A percentile compares a stretch with the other conserved stretches of the same genome.
Evolutionary conservation across 805 yeast genomes (phyloP).

Genomic region (Kluyveromyces nonfermentans): DNA sequence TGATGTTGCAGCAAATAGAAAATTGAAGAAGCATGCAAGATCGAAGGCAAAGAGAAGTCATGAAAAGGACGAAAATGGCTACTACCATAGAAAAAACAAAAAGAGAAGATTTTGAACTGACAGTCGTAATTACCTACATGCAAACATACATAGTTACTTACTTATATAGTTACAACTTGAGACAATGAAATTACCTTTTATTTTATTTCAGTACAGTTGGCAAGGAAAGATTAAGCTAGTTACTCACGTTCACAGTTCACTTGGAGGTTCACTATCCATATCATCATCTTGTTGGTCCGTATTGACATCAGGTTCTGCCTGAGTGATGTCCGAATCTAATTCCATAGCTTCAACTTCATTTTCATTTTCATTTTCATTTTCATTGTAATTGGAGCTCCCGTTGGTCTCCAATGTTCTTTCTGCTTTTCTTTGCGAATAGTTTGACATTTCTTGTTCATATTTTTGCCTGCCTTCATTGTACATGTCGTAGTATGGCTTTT

Average conservation of each 20-base stretch:
- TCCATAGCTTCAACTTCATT: conserved; percentile 12
- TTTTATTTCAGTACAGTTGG: background rate
- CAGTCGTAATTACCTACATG: background rate
- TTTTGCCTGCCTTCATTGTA: conserved; percentile 73
- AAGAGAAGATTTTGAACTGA: conserved; percentile 17
- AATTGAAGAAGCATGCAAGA: conserved; percentile 64
- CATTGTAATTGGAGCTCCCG: conserved; percentile 12
- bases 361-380: conserved; percentile 14
- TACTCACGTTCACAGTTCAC: background rate
- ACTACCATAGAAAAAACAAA: conserved; percentile 56
- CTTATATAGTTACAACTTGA: background rate
- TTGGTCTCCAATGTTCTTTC: conserved; percentile 13
- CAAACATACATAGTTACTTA: background rate
- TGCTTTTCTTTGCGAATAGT: conserved; percentile 27
- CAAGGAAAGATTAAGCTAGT: background rate
- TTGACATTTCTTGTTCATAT: conserved; percentile 63
- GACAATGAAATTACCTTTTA: background rate
- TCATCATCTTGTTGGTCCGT: conserved; percentile 3
- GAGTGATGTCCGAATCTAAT: background rate
- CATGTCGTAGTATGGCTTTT: conserved; percentile 62
- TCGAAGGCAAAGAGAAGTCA: conserved; percentile 69
- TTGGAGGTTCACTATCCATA: conserved; percentile 2
- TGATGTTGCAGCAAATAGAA: conserved; percentile 69
- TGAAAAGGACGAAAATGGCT: conserved; percentile 69
- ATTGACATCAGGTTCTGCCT: background rate